These are phyloP conservation scores for Monilinia vaccinii-corymbosi DNA, from an alignment of 2,329 filamentous ascomycete species.

Conservation along the genomic window DNA sequence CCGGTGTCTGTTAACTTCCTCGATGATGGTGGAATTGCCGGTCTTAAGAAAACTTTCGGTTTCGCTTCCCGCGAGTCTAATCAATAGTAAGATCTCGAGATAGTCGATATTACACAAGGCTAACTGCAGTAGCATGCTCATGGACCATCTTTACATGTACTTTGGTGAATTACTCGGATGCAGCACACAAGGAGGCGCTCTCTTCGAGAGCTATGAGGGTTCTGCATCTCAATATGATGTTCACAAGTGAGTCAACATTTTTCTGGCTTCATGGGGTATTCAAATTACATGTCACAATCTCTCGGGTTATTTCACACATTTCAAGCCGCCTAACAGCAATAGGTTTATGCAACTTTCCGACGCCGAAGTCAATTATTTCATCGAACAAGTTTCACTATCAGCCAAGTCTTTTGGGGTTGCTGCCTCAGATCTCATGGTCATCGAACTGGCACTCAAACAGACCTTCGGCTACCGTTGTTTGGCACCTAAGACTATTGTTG, in stretches of 20 bases:
- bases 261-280: background rate
- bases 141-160: conserved; percentile 54
- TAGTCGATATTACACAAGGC: background rate
- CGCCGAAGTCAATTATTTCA: conserved; percentile 48
- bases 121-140: conserved; percentile 33
- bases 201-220: conserved; percentile 41
- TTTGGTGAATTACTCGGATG: conserved; percentile 51
- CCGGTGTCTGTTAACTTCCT: conserved; percentile 47
- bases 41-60: conserved; percentile 19
- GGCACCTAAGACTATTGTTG: conserved; percentile 37
- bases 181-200: conserved; percentile 39
- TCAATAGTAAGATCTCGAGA: conserved; percentile 40
- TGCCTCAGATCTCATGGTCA: conserved; percentile 39
- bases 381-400: conserved; percentile 46
- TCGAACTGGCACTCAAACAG: conserved; percentile 40
- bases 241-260: conserved; percentile 34
- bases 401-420: conserved; percentile 50
- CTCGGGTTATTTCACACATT: background rate
- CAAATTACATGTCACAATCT: background rate
- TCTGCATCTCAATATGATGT: conserved; percentile 40
- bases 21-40: conserved; percentile 47
- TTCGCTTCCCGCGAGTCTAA: conserved; percentile 31
- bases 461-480: conserved; percentile 45
- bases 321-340: conserved; percentile 1
- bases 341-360: conserved; percentile 47